Base-by-base conservation (phyloP, 129 eudicot genomes). In the Lactuca sativa region DNA sequence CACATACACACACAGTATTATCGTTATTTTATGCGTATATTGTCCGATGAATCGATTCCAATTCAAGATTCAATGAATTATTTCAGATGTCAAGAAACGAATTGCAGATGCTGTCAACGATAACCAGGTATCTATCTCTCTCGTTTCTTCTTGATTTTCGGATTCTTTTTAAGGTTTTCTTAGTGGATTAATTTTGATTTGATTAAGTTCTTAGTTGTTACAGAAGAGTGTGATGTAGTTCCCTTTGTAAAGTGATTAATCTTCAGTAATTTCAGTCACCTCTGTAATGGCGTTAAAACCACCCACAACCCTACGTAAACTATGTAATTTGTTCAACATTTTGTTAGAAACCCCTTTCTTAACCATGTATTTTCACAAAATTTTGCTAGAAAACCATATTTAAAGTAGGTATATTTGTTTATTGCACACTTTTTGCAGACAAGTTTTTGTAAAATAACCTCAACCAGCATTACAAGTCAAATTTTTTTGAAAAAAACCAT, bases 21-120 rank as follows among this genome's bases (percentile, higher is more conserved):
- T 49, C 13, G 8, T 36, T 70, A 9, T 16, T 66, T 41, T 33
- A 3, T 51, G 9, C 10, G 13, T 12, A 1, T 10, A 8, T 9
- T 4, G 15, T n/a, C 4, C 10, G 16, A 43, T 51, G 2, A 14
- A 36, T 67, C 47, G 59, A 38, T 56, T 56, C 18, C 38, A 16
- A 18, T 51, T 54, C 57, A 12, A 12, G 56, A 10, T 66, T 48
- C 25, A 36, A 18, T 17, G 71, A 49, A 4, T 64, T 14, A 31
- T 70, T 55, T 62, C 74, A 93, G 99, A 93, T 77, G 99, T 83
- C 40, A 93, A 93, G 84, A 80, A 85, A 63, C 90, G 99, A 48
- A 86, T 93, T 71, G 86, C 87, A 49, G 99, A 90, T 49, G 97
- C 92, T 56, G 99, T 93, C 14, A 73, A 48, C 7, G 97, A 89